A percentile compares a stretch with the other conserved stretches of the same genome.
Conservation (phyloP, 495 filamentous ascomycete genomes). For the Friedmanniomyces endolithicus region DNA sequence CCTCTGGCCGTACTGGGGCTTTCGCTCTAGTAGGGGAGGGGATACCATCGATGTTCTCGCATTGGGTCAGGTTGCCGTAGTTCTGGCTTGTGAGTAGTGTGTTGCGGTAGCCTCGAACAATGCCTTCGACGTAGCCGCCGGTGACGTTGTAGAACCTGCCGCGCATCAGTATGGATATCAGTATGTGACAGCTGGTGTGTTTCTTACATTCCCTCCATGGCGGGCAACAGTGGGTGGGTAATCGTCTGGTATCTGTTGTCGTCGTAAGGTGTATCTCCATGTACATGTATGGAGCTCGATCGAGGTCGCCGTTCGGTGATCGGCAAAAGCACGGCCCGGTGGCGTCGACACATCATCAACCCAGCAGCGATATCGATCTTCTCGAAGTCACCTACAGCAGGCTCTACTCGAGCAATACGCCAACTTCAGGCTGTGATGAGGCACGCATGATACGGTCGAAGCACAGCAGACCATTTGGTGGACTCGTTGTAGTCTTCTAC, state of each 20-base stretch:
- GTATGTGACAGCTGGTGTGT: background rate
- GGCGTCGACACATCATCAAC: background rate
- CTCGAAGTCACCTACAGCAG: too few species aligned
- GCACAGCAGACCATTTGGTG: background rate
- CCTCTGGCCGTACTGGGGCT: background rate
- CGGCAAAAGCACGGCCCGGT: background rate
- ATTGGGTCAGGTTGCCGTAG: conserved; percentile 94
- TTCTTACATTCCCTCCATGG: conserved; percentile 11
- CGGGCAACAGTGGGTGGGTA: background rate
- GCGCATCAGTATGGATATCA: background rate
- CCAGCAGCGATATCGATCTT: background rate
- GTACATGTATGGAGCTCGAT: background rate
- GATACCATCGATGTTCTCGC: conserved; percentile 92
- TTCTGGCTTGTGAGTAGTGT: conserved; percentile 77
- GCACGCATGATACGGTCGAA: too few species aligned
- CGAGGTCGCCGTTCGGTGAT: background rate
- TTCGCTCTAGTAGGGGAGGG: background rate
- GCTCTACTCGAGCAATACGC: too few species aligned
- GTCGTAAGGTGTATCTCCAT: background rate
- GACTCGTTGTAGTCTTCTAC: too few species aligned
- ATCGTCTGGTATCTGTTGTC: background rate
- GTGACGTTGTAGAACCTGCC: conserved; percentile 89
- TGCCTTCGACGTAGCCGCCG: conserved; percentile 87
- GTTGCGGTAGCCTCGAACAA: conserved; percentile 94
- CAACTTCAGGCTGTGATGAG: too few species aligned